phyloP scores from a whole-genome alignment of 2,329 filamentous ascomycete species.

The Chaetothyriales sp. region DNA sequence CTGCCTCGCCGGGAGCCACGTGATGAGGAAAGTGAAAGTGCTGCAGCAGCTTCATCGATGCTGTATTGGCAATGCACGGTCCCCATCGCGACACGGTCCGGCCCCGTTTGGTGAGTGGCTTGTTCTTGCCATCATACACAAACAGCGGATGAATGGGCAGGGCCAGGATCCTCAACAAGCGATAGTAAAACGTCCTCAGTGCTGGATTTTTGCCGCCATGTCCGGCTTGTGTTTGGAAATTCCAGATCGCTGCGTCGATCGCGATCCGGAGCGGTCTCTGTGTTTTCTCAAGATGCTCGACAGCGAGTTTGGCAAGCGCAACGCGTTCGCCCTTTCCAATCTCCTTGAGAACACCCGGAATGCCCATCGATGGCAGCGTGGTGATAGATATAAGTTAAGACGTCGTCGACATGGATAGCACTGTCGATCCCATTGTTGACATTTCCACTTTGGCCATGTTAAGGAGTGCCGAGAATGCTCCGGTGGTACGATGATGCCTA shows the following conservation, averaged over 20 bases:
- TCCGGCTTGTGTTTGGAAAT: slow-evolving; percentile 80
- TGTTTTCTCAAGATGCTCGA: slow-evolving; percentile 58
- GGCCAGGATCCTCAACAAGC: slow-evolving; percentile 61
- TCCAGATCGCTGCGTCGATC: slow-evolving; percentile 93
- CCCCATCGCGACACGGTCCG: slow-evolving; percentile 46
- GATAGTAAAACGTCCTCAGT: slow-evolving; percentile 82
- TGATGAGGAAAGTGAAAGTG: slow-evolving; percentile 76
- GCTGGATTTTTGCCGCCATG: slow-evolving; percentile 81
- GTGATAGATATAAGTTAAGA: slow-evolving; percentile 1
- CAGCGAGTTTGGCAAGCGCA: slow-evolving; percentile 67
- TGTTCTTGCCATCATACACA: slow-evolving; percentile 77
- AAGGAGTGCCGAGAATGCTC: too few relatives aligned
- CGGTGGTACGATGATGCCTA: too few relatives aligned
- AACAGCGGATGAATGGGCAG: slow-evolving; percentile 77
- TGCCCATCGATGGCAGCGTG: slow-evolving; percentile 25
- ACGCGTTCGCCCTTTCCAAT: slow-evolving; percentile 69
- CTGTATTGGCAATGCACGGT: slow-evolving; percentile 54
- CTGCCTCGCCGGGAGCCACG: slow-evolving; percentile 83
- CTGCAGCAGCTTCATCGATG: slow-evolving; percentile 70
- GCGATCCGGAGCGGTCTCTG: slow-evolving; percentile 69
- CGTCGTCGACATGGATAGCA: neutral
- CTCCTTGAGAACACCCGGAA: slow-evolving; percentile 62
- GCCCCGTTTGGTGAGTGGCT: slow-evolving; percentile 77
- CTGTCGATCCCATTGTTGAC: neutral
- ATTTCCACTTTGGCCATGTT: neutral